These are phyloP conservation scores for Cucurbitaria berberidis DNA, from an alignment of 2,329 filamentous ascomycete genomes.

Conservation along the genomic window DNA sequence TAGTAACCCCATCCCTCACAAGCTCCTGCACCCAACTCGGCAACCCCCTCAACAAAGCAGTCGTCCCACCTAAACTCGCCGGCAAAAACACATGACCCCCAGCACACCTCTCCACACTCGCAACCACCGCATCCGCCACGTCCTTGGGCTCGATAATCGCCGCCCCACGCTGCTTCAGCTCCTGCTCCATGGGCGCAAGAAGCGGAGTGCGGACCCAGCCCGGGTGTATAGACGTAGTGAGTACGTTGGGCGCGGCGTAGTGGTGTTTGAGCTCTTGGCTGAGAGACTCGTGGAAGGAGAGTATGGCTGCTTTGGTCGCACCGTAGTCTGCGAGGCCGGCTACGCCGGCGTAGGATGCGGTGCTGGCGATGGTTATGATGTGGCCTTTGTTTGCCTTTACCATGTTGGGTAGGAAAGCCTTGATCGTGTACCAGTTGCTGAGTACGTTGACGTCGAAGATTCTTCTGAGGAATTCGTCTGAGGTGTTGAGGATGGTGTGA, in stretches of 20 bases:
- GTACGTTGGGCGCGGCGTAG: slow-evolving; percentile 49
- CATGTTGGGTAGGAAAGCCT: slow-evolving; percentile 48
- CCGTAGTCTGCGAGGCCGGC: slow-evolving; percentile 61
- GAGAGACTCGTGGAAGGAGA: slow-evolving; percentile 62
- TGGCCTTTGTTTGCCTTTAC: slow-evolving; percentile 55
- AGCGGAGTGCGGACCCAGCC: slow-evolving; percentile 52
- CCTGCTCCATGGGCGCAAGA: slow-evolving; percentile 37
- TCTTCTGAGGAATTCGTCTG: slow-evolving; percentile 37
- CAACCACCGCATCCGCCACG: slow-evolving; percentile 51
- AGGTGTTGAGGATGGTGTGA: slow-evolving; percentile 43
- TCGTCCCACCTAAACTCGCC: slow-evolving; percentile 15
- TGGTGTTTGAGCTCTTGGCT: slow-evolving; percentile 49
- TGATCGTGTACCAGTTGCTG: slow-evolving; percentile 43
- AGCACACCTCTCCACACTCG: slow-evolving; percentile 48
- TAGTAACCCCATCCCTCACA: slow-evolving; percentile 27
- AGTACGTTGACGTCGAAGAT: slow-evolving; percentile 49
- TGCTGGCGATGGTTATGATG: slow-evolving; percentile 62
- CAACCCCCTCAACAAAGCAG: slow-evolving; percentile 50
- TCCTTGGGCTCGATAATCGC: slow-evolving; percentile 47
- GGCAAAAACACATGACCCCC: slow-evolving; percentile 53
- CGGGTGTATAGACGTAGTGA: slow-evolving; percentile 53
- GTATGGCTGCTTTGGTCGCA: slow-evolving; percentile 58
- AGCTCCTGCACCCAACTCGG: slow-evolving; percentile 58
- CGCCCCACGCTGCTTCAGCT: slow-evolving; percentile 39
- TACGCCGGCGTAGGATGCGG: slow-evolving; percentile 57